phyloP scores from a whole-genome alignment of 129 eudicot species.

The Flaveria robusta region DNA sequence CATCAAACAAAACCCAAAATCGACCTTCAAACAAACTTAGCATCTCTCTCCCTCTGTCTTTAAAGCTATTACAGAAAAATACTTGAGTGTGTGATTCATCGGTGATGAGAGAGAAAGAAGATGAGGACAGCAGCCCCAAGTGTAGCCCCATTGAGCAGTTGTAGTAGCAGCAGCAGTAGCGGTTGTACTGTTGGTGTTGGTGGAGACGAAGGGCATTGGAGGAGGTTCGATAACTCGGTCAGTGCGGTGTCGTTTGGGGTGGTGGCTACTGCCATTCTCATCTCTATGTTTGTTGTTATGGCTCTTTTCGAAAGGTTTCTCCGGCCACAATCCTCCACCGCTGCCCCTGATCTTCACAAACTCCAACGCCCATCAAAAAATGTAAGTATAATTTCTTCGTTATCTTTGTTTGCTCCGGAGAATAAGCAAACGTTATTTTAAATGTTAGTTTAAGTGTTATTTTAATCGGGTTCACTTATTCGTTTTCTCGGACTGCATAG shows the following conservation, averaged over 20 bases:
- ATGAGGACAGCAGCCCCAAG: conserved; percentile 34
- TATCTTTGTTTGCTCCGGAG: background rate
- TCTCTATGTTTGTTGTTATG: conserved; percentile 60
- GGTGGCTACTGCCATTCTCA: conserved; percentile 62
- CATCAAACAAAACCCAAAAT: conserved; percentile 5
- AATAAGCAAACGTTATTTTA: no score
- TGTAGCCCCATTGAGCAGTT: conserved; percentile 44
- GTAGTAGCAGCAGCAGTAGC: conserved; percentile 15
- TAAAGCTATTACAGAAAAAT: no score
- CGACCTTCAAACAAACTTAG: background rate
- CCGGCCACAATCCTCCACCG: conserved; percentile 43
- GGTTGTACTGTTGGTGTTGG: conserved; percentile 13
- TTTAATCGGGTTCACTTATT: no score
- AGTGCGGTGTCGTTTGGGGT: conserved; percentile 65
- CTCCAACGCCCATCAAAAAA: conserved; percentile 65
- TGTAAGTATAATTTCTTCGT: conserved; percentile 41
- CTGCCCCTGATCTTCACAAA: conserved; percentile 36
- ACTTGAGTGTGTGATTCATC: background rate
- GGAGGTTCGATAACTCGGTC: conserved; percentile 53
- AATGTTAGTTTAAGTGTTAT: no score
- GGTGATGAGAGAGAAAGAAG: conserved; percentile 25
- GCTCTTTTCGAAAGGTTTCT: conserved; percentile 62
- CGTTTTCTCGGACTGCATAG: no score
- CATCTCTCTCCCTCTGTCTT: background rate
- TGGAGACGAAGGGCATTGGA: conserved; percentile 47